These are phyloP conservation scores for Eimeria nieschulzi DNA, from an alignment of 169 alveolate species.

Conservation along the genomic window DNA sequence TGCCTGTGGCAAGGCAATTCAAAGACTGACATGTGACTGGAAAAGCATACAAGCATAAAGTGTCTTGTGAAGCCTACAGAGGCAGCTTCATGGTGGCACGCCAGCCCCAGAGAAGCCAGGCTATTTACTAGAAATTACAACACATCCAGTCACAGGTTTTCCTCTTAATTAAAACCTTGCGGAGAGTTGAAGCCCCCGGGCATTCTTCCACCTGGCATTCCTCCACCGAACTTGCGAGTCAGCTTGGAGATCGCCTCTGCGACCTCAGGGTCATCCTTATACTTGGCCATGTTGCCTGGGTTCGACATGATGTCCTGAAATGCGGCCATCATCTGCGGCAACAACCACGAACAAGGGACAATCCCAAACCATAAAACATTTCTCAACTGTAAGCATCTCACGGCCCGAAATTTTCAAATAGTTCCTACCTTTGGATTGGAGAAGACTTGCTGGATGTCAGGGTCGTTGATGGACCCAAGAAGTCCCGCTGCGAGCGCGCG, in stretches of 20 bases:
- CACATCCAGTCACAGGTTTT: background rate
- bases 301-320: conserved; percentile 82
- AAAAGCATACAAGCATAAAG: conserved; percentile 18
- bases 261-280: conserved; percentile 81
- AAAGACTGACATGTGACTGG: conserved; percentile 11
- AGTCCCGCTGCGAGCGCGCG: conserved; percentile 44
- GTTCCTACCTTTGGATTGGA: conserved; percentile 75
- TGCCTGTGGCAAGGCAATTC: background rate
- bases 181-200: conserved; percentile 24
- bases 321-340: conserved; percentile 80
- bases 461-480: conserved; percentile 73
- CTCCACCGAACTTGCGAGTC: conserved; percentile 73
- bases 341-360: background rate
- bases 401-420: background rate
- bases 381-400: background rate
- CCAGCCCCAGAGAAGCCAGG: background rate
- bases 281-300: conserved; percentile 80
- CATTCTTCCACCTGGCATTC: conserved; percentile 51
- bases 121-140: background rate
- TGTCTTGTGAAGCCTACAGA: background rate
- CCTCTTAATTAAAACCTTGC: background rate
- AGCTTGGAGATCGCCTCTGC: conserved; percentile 75
- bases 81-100: background rate
- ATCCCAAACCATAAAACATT: background rate
- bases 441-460: conserved; percentile 63